Percentiles rank a stretch among this genome's conserved stretches.
These are phyloP conservation scores for Neofusicoccum laricinum DNA, from an alignment of 2,329 filamentous ascomycete species.

Conservation along the genomic window DNA sequence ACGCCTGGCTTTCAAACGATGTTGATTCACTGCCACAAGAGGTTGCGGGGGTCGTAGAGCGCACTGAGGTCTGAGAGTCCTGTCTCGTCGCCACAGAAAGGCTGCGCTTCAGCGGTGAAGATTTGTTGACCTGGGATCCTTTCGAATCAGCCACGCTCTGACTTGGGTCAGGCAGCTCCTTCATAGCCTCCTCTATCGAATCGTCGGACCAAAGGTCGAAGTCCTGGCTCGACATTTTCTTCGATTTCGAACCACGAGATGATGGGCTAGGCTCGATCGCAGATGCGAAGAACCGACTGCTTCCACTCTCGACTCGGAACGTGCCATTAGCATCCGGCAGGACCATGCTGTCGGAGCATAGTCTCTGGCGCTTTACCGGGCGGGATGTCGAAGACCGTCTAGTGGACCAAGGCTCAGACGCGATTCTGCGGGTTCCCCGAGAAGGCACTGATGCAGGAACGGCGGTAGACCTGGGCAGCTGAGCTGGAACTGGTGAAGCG, in stretches of 20 bases:
- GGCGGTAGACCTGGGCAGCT: conserved; percentile 25
- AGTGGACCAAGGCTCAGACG: not conserved
- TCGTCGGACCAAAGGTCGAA: conserved; percentile 50
- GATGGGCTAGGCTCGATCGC: conserved; percentile 41
- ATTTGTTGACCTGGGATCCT: not conserved
- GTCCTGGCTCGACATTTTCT: conserved; percentile 32
- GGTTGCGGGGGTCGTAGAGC: not conserved
- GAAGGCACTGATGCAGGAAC: not conserved
- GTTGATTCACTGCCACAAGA: not conserved
- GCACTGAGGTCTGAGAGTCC: not conserved
- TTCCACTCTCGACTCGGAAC: conserved; percentile 28
- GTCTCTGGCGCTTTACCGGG: conserved; percentile 42
- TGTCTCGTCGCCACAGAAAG: not conserved
- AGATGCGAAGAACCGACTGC: conserved; percentile 46
- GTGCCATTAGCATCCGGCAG: conserved; percentile 27
- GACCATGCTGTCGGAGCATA: conserved; percentile 42
- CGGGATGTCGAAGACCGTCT: conserved; percentile 39
- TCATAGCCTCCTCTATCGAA: conserved; percentile 44
- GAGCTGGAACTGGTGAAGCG: conserved; percentile 47
- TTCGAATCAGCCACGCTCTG: not conserved
- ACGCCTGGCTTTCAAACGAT: not conserved
- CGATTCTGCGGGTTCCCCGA: not conserved
- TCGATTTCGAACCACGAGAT: conserved; percentile 32
- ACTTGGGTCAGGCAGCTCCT: conserved; percentile 30
- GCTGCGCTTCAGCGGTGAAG: not conserved